Evolutionary conservation across 1,284 basidiomycete genomes (phyloP).

Genomic region (Sporisorium scitamineum): DNA sequence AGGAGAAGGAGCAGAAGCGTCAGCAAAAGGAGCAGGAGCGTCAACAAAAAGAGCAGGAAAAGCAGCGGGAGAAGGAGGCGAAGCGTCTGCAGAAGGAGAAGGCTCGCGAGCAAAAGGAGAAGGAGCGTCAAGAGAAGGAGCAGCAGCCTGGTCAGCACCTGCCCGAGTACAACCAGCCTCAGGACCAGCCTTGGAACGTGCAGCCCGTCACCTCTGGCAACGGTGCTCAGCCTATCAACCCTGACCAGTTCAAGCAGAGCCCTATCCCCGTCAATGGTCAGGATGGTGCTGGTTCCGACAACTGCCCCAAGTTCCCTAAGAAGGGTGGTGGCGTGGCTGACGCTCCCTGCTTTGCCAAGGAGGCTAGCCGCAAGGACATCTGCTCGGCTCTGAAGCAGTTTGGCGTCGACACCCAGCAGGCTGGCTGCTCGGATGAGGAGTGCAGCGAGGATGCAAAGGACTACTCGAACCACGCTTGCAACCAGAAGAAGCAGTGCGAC

Average conservation of each 20-base stretch:
- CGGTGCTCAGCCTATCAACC: constrained; percentile 5
- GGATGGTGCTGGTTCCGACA: constrained; percentile 1
- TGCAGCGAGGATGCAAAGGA: constrained; percentile 44
- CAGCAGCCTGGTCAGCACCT: constrained; percentile 13
- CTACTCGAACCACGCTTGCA: constrained; percentile 43
- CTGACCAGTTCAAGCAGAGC: background rate
- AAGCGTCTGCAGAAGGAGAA: constrained; percentile 17
- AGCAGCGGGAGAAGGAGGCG: constrained; percentile 15
- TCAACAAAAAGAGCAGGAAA: constrained; percentile 15
- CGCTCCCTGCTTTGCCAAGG: constrained; percentile 42
- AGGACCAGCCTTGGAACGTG: background rate
- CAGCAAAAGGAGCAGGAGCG: constrained; percentile 20
- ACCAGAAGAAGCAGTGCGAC: constrained; percentile 46
- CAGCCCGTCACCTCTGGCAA: constrained; percentile 10
- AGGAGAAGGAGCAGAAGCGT: constrained; percentile 7
- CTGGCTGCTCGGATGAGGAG: constrained; percentile 35
- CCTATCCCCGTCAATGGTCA: constrained; percentile 9
- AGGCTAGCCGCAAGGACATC: constrained; percentile 37
- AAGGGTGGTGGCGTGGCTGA: constrained; percentile 34
- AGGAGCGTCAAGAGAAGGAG: constrained; percentile 9
- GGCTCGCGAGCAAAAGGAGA: constrained; percentile 12
- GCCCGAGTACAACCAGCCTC: background rate
- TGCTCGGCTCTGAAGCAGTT: constrained; percentile 52
- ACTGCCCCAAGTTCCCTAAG: constrained; percentile 49
- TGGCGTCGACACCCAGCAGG: constrained; percentile 33